Base-by-base conservation (phyloP, 257 asterid genomes). In the Solanum neorickii region DNA sequence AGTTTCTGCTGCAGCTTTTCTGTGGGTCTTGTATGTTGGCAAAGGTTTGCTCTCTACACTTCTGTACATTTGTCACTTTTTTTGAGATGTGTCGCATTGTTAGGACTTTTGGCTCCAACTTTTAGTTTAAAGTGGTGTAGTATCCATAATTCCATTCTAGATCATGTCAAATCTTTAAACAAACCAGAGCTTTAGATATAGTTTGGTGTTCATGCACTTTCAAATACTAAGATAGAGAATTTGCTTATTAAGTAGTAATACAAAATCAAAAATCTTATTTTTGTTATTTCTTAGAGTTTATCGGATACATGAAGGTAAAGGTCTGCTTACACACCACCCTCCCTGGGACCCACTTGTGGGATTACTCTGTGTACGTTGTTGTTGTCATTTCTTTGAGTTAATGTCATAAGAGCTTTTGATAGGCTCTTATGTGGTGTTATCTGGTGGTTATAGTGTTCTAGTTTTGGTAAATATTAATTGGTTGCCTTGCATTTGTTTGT, bases 1-100 rank as follows among this genome's bases (percentile, higher is more conserved):
- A 39, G 93, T 93, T 88, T 96, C 98, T 18, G 90, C 95, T 39
- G 95, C 92, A 6, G 97, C 94, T 91, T 94, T 95, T 90, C 52
- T 91, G 68, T 93, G 97, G 99, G 97, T 95, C 27, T 88, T 95
- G 84, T 91, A 90, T 75, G 93, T 94, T 78, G 96, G 94, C 90
- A 97, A 93, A 97, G 99, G 99, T 97, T 69, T 31, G 91, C 80
- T 68, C 46, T 87, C 84, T 76, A 29, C 6, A 47, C 42, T 75
- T 88, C 83, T 9, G 27, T 12, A 27, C 68, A 27, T 44, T 74
- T 80, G 27, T 16, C 84, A 14, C 84, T 46, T 46, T 25, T 52
- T 47, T 78, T 41, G 7, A 75, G 33, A 42, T 35, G 25, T 27
- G 20, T 42, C 84, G 25, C 15, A n/a, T 35, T 72, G 82, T 20